Base-by-base conservation (phyloP, 2,329 filamentous ascomycete species). In the Talaromyces piceae region DNA sequence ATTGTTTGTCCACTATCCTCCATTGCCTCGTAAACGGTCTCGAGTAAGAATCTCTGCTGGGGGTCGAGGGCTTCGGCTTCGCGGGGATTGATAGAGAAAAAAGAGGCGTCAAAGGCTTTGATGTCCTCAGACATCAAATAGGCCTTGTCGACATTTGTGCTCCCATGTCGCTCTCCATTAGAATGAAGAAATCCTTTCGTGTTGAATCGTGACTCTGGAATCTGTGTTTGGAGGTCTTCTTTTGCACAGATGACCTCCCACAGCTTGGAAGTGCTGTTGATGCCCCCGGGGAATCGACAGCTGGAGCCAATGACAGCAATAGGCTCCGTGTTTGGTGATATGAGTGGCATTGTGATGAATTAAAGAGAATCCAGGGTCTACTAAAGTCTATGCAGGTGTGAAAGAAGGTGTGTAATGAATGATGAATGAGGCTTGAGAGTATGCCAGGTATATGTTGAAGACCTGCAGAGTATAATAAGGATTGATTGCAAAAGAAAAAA, bases 11-110 rank as follows among this genome's bases (percentile, higher is more conserved):
- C 58, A 18, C 55, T 58, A 28, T 46, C 43, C 27, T 57, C 64
- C 33, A 57, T 54, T 11, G 66, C 65, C 41, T 77, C 67, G 54
- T 74, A 77, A 0, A 72, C 67, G 1, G 60, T 62, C 55, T 75
- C 67, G 2, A 64, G 33, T 2, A 61, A 50, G 1, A 59, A 43
- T 2, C 61, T 37, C 28, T 62, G 59, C 39, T 62, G 59, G 9
- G 61, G 61, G 45, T 64, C 61, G 39, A 64, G 60, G 2, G 74
- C 73, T 8, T 59, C 57, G 11, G 57, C 61, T 23, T 63, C 62
- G 3, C 13, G 33, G 1, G 51, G 22, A 0, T 41, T 39, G 30
- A 64, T 61, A 16, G 46, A 45, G 47, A 64, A 64, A 51, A 64
- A 64, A 5, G 30, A 30, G 5, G 55, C 49, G 45, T 64, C 62